phyloP scores from a whole-genome alignment of 208 protist genomes.

The Trypanosomatidae sp. region DNA sequence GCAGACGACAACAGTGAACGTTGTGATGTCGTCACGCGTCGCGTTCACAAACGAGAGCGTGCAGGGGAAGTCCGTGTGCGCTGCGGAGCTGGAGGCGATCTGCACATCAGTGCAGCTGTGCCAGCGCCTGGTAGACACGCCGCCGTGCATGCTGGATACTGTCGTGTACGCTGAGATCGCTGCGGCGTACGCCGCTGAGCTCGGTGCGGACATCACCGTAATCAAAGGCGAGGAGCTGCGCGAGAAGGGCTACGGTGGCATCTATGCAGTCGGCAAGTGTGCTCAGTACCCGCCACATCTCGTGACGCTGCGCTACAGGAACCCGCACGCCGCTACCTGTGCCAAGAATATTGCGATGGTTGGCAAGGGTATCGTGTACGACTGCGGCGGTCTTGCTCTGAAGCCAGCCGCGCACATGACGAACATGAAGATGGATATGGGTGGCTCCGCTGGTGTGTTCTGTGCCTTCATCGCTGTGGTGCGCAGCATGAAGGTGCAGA shows the following conservation, averaged over 20 bases:
- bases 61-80: constrained; percentile 17
- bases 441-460: constrained; percentile 76
- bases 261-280: constrained; percentile 77
- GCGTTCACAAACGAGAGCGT: constrained; percentile 39
- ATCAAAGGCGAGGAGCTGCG: constrained; percentile 74
- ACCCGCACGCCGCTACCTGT: constrained; percentile 27
- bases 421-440: constrained; percentile 94
- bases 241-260: constrained; percentile 66
- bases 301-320: constrained; percentile 67
- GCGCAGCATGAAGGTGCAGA: constrained; percentile 36
- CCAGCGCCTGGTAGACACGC: constrained; percentile 84
- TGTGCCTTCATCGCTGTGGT: constrained; percentile 72
- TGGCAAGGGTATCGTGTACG: constrained; percentile 91
- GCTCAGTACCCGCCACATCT: constrained; percentile 70
- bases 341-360: constrained; percentile 69
- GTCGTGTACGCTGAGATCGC: constrained; percentile 71
- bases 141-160: constrained; percentile 73
- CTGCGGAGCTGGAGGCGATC: constrained; percentile 50
- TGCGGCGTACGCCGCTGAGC: constrained; percentile 41
- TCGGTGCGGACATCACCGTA: constrained; percentile 46
- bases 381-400: constrained; percentile 85
- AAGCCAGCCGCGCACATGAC: constrained; percentile 79
- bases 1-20: constrained; percentile 29
- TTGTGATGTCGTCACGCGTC: constrained; percentile 49
- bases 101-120: constrained; percentile 73